Percentiles rank a stretch among this genome's conserved stretches.
Conservation (phyloP, 2,329 filamentous ascomycete species). For the Pseudocercospora pini-densiflorae region DNA sequence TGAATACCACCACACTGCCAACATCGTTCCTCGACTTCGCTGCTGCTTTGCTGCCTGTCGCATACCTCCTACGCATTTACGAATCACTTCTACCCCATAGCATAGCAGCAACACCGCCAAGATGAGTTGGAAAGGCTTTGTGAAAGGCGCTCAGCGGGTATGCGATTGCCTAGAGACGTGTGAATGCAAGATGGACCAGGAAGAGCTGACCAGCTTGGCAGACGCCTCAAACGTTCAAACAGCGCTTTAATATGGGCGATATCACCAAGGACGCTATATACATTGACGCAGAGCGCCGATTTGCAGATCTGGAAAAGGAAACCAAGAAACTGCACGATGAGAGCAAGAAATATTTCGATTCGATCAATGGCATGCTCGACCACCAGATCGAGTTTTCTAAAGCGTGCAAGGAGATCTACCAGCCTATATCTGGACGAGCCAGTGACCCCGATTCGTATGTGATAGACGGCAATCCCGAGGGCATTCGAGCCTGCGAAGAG, state of each 20-base stretch:
- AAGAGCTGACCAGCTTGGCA: slow-evolving; percentile 38
- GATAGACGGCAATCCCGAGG: slow-evolving; percentile 85
- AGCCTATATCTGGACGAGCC: slow-evolving; percentile 93
- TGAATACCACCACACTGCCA: neutral
- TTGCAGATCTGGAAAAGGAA: slow-evolving; percentile 86
- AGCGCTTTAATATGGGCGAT: slow-evolving; percentile 93
- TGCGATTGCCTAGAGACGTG: slow-evolving; percentile 38
- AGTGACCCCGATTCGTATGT: slow-evolving; percentile 87
- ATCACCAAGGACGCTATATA: slow-evolving; percentile 95
- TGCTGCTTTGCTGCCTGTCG: slow-evolving; percentile 16
- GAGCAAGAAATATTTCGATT: slow-evolving; percentile 95
- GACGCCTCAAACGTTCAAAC: slow-evolving; percentile 91
- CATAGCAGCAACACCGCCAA: slow-evolving; percentile 30
- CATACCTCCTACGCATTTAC: neutral
- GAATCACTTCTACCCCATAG: neutral
- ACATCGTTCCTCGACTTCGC: neutral
- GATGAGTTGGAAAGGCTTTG: slow-evolving; percentile 98
- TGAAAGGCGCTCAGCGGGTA: slow-evolving; percentile 86
- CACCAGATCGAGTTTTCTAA: slow-evolving; percentile 99
- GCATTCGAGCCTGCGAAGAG: slow-evolving; percentile 93
- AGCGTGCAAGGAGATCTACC: slow-evolving; percentile 95
- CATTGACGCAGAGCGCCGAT: slow-evolving; percentile 90
- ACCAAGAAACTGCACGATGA: slow-evolving; percentile 98
- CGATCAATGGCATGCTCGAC: slow-evolving; percentile 96
- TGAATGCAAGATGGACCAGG: neutral